phyloP scores from a whole-genome alignment of 352 stramenopile species.

The Phytophthora quininea region DNA sequence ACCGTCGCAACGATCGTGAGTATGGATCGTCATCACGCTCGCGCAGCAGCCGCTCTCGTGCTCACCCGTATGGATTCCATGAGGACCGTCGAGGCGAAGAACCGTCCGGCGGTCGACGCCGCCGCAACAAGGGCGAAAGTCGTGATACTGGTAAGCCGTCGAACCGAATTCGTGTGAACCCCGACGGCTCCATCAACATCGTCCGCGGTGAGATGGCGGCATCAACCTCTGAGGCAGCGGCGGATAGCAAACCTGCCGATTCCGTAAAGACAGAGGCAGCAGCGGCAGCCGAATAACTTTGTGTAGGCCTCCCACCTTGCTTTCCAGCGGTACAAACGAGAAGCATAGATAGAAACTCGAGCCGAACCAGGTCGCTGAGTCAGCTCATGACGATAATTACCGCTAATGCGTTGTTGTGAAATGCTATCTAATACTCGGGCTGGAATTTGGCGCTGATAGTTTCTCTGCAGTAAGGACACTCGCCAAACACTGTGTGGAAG shows the following conservation, averaged over 20 bases:
- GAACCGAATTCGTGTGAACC: conserved; percentile 62
- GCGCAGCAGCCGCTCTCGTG: conserved; percentile 22
- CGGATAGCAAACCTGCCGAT: conserved; percentile 20
- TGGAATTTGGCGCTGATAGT: conserved; percentile 83
- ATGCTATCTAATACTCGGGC: conserved; percentile 22
- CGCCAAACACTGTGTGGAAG: conserved; percentile 90
- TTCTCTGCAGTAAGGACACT: conserved; percentile 91
- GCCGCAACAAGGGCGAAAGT: conserved; percentile 29
- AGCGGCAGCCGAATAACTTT: conserved; percentile 26
- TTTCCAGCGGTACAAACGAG: conserved; percentile 15
- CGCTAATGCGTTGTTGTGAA: conserved; percentile 24
- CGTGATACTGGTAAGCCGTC: conserved; percentile 54
- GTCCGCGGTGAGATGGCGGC: conserved; percentile 35
- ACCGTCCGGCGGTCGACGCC: conserved; percentile 21
- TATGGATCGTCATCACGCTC: conserved; percentile 41
- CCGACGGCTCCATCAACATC: conserved; percentile 68
- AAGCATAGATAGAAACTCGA: conserved; percentile 21
- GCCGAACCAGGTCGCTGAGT: conserved; percentile 2
- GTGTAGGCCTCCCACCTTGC: conserved; percentile 1
- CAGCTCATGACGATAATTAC: conserved; percentile 24
- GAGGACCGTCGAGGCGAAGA: conserved; percentile 41
- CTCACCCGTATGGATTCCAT: conserved; percentile 52
- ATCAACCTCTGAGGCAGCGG: conserved; percentile 1
- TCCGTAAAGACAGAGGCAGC: conserved; percentile 22
- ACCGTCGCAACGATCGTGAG: conserved; percentile 31